These are phyloP conservation scores for Dendrobium nobile DNA, from an alignment of 106 monocot species.

Conservation along the genomic window DNA sequence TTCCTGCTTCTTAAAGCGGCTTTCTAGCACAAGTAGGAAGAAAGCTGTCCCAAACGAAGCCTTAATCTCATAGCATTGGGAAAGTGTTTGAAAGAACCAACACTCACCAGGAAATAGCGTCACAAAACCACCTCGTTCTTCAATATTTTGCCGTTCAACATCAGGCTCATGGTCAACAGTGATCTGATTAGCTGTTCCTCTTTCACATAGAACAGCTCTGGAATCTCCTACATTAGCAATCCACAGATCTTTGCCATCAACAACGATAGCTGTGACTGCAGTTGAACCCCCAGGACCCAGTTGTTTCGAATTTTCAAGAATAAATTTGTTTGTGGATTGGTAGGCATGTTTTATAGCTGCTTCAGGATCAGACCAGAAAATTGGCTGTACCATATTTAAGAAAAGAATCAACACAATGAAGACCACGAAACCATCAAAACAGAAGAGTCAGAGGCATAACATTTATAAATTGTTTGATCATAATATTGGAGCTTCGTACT, in stretches of 20 bases:
- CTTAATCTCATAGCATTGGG: neutral
- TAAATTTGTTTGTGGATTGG: constrained; percentile 40
- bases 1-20: no score
- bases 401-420: neutral
- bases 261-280: constrained; percentile 59
- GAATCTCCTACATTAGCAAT: constrained; percentile 69
- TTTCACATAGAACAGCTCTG: constrained; percentile 59
- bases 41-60: neutral
- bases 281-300: constrained; percentile 60
- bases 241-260: constrained; percentile 60
- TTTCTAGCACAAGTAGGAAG: no score
- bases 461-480: no score
- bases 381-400: constrained; percentile 22
- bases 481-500: no score
- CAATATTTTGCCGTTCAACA: constrained; percentile 35
- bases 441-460: no score
- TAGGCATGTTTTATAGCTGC: constrained; percentile 54
- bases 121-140: constrained; percentile 59
- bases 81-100: neutral
- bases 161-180: constrained; percentile 65
- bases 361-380: constrained; percentile 38
- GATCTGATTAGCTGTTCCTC: constrained; percentile 48
- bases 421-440: no score
- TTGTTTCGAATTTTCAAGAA: constrained; percentile 39
- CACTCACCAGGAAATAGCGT: constrained; percentile 48